Evolutionary conservation across 371 early-diverging fungal species (phyloP).

Genomic region (Apophysomyces sp.): DNA sequence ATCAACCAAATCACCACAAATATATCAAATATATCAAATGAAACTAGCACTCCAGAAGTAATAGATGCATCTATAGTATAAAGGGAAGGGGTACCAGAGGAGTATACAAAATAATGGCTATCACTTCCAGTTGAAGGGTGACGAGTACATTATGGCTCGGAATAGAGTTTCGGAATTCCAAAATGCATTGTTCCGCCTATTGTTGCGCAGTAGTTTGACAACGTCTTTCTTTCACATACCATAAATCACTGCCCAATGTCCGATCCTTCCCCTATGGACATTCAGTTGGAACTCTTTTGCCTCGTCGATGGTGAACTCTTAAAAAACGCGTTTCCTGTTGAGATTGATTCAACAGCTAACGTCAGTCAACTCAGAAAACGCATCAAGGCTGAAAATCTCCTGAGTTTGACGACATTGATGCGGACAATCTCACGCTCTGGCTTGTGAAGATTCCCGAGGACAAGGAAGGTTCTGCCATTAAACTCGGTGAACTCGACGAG

Average conservation of each 20-base stretch:
- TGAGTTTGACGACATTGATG: not conserved
- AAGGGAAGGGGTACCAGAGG: too few species aligned
- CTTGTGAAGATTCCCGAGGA: not conserved
- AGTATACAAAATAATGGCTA: too few species aligned
- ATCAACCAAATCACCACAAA: too few species aligned
- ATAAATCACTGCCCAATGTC: not conserved
- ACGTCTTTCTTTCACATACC: not conserved
- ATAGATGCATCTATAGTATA: too few species aligned
- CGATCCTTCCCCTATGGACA: not conserved
- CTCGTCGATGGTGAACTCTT: not conserved
- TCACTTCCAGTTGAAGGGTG: too few species aligned
- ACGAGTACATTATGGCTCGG: too few species aligned
- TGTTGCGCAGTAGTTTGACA: too few species aligned
- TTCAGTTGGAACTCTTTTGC: not conserved
- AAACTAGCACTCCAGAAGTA: too few species aligned
- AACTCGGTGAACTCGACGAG: not conserved
- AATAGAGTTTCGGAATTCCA: not conserved
- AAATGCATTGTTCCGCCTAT: not conserved
- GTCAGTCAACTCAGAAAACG: not conserved
- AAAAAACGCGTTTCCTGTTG: not conserved
- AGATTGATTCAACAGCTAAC: not conserved
- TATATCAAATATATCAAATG: too few species aligned
- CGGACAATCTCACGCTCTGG: not conserved
- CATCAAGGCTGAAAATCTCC: not conserved
- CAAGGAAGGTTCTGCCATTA: not conserved